Base-by-base conservation (phyloP, 2,329 filamentous ascomycete species). In the Pestalotiopsis sp. region DNA sequence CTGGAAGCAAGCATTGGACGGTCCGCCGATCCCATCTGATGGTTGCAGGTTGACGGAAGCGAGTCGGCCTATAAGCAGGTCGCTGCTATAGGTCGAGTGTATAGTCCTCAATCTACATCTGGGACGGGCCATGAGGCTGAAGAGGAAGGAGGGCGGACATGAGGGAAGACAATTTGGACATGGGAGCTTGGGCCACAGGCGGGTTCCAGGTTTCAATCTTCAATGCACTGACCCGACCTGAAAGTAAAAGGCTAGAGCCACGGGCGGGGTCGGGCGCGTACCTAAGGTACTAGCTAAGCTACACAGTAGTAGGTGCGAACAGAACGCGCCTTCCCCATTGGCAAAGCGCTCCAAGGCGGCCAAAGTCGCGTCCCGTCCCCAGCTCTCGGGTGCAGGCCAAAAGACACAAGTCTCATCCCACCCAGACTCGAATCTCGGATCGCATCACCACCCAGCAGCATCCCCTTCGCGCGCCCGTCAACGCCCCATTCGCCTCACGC, bases 251-350 rank as follows among this genome's bases (percentile, higher is more conserved):
- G 20, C 20, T 65, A 66, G 56, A 60, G 41, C 41, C 65, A 67
- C 65, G 65, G 64, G 38, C 31, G 64, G 64, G 64, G 64, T 56
- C 27, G 13, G 31, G 64, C 64, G 45, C 45, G 41, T 27, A 45
- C 12, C 38, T 49, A 59, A 14, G 2, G 13, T 11, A 52, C 23
- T 23, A 23, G n/a, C n/a, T n/a, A n/a, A n/a, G 45, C 14, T 20
- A 52, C 14, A 20, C 45, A n/a, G 45, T 17, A 17, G 17, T 59
- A 59, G 56, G 56, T 49, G 31, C 31, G 7, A 36, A 36, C 6
- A 36, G 39, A 23, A 66, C 65, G 65, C 65, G 65, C 65, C 65
- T 67, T 67, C 65, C 52, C 27, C 52, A 67, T 59, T 67, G 65
- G 65, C 65, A 67, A 36, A 57, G 25, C 25, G 63, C 45, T 58